phyloP scores from a whole-genome alignment of 2,329 filamentous ascomycete species.

The Penicillium sp. region DNA sequence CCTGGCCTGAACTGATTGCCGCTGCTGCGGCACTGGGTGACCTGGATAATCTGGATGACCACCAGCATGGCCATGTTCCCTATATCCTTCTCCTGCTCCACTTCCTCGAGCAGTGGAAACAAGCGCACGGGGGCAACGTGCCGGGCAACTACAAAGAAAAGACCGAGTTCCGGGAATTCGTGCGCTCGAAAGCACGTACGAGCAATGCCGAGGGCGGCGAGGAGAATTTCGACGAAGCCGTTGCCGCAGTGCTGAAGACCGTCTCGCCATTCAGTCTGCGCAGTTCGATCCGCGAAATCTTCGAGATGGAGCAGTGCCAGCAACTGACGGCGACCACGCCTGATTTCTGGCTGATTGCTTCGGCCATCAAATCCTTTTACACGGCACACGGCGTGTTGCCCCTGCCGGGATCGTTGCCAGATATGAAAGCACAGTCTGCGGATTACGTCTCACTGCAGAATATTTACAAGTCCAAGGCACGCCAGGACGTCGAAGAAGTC shows the following conservation, averaged over 20 bases:
- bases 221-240: conserved; percentile 95
- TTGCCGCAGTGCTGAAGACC: conserved; percentile 82
- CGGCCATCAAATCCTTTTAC: conserved; percentile 75
- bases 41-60: conserved; percentile 67
- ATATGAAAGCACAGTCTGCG: conserved; percentile 93
- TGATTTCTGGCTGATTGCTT: conserved; percentile 85
- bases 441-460: conserved; percentile 90
- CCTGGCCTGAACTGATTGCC: conserved; percentile 76
- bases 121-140: conserved; percentile 61
- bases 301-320: conserved; percentile 64
- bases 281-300: conserved; percentile 70
- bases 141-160: conserved; percentile 83
- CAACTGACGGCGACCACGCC: conserved; percentile 49
- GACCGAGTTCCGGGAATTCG: conserved; percentile 69
- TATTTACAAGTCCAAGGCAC: conserved; percentile 86
- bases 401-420: conserved; percentile 80
- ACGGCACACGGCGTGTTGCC: conserved; percentile 70
- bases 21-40: conserved; percentile 65
- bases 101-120: conserved; percentile 78
- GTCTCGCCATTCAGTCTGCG: conserved; percentile 67
- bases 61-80: conserved; percentile 88
- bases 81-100: conserved; percentile 80
- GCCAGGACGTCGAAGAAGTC: conserved; percentile 73
- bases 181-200: conserved; percentile 65
- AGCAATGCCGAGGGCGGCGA: conserved; percentile 81